Base-by-base conservation (phyloP, 2,329 filamentous ascomycete species). In the Colletotrichum chlorophyti region DNA sequence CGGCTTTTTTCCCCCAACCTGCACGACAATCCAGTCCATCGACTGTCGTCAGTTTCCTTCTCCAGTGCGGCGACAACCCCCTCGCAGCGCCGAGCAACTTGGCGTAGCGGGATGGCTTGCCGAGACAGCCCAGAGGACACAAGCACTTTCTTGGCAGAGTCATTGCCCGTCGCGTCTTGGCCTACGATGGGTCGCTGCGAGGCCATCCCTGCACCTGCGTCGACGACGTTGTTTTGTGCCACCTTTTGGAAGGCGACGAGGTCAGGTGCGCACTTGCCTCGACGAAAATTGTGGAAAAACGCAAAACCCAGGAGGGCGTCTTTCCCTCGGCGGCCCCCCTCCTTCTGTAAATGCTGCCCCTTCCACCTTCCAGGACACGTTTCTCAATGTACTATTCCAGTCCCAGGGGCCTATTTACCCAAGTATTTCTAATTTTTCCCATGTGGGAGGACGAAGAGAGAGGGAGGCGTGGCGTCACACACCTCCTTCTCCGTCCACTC, bases 111-210 rank as follows among this genome's bases (percentile, higher is more conserved):
- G 57, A 50, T 57, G 57, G 57, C 57, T 60, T 60, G 51, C 57
- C 52, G 57, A 57, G 57, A 38, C n/a, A n/a, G n/a, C n/a, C n/a
- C n/a, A n/a, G n/a, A 26, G 43, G 26, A 57, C 23, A 60, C 57
- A 60, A 60, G 57, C 57, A 50, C 57, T 60, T 57, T 60, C 57
- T 60, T 60, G 52, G 57, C 57, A 60, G 34, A 60, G 27, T 46
- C 37, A 45, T 55, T 27, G 37, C 26, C 51, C 38, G 57, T 57
- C 41, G 51, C 9, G 45, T 60, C 57, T 60, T 60, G 57, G 57
- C 57, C 17, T 45, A 45, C 51, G 31, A 45, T 15, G 40, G 17
- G 43, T 27, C 21, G 21, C n/a, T n/a, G 41, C n/a, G 31, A 21
- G 21, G 12, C 37, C 21, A 59, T 34, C 55, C 55, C 43, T 59